Percentiles rank a stretch among this genome's conserved stretches.
Evolutionary conservation across 441 rosid species (phyloP).

Genomic region (Gossypium davidsonii): DNA sequence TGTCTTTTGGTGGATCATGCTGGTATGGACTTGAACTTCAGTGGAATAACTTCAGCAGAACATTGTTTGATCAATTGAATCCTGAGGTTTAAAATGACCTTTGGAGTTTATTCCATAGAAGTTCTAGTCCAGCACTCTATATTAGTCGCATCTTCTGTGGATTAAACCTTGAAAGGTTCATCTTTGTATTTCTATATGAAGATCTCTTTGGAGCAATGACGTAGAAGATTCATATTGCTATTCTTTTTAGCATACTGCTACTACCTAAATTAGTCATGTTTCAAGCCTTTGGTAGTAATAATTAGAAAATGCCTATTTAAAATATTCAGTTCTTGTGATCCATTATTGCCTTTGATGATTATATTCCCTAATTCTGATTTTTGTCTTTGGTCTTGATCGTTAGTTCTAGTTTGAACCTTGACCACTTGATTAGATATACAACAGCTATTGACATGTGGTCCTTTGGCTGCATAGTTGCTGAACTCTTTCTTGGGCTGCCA

Average conservation of each 20-base stretch:
- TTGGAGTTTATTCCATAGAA: neutral
- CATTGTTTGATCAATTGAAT: neutral
- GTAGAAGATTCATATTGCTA: neutral
- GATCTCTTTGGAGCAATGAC: neutral
- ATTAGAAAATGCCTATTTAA: neutral
- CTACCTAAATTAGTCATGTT: neutral
- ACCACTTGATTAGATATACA: conserved; percentile 65
- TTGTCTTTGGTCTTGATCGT: neutral
- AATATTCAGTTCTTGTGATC: neutral
- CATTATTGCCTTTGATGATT: neutral
- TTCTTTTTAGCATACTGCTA: neutral
- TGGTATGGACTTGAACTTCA: neutral
- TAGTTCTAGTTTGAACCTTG: conserved; percentile 33
- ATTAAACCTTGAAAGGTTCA: too few relatives aligned
- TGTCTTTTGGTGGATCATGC: neutral
- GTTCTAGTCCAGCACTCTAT: too few relatives aligned
- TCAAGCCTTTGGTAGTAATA: neutral
- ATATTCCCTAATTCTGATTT: conserved; percentile 1
- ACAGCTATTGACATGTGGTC: conserved; percentile 99
- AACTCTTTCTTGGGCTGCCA: conserved; percentile 92
- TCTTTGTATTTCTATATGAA: neutral
- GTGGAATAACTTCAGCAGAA: neutral
- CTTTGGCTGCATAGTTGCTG: conserved; percentile 99
- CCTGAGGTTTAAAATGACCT: neutral
- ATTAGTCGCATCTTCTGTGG: neutral